Evolutionary conservation across 768 basidiomycete species (phyloP).

Genomic region (Pilatotrama ljubarskyi): DNA sequence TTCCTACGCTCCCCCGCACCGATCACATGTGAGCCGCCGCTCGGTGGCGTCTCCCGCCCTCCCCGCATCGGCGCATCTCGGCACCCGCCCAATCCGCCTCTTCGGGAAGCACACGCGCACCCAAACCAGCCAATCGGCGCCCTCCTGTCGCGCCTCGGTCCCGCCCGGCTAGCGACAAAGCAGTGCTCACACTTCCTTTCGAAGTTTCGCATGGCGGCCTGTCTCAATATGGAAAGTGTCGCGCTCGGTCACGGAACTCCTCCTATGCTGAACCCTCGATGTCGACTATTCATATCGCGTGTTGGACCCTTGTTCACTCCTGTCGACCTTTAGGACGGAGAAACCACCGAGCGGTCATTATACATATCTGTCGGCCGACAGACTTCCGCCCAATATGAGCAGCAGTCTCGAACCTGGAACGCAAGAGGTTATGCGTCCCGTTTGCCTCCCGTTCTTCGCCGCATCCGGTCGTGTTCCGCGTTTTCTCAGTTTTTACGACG

Average conservation of each 20-base stretch:
- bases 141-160: not conserved
- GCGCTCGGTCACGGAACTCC: not conserved
- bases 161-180: not conserved
- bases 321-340: no score
- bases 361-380: no score
- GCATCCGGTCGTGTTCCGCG: no score
- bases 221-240: not conserved
- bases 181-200: not conserved
- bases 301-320: no score
- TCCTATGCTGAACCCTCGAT: not conserved
- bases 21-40: not conserved
- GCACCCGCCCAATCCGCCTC: not conserved
- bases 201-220: not conserved
- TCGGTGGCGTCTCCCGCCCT: not conserved
- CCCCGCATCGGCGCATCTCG: not conserved
- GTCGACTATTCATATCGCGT: no score
- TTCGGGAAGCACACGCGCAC: not conserved
- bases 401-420: no score
- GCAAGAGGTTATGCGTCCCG: no score
- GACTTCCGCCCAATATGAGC: no score
- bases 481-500: no score
- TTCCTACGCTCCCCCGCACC: no score
- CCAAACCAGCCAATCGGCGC: not conserved
- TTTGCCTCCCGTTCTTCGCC: no score
- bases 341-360: not conserved